Evolutionary conservation across 2,329 filamentous ascomycete genomes (phyloP).

Genomic region (Trichoderma sp.): DNA sequence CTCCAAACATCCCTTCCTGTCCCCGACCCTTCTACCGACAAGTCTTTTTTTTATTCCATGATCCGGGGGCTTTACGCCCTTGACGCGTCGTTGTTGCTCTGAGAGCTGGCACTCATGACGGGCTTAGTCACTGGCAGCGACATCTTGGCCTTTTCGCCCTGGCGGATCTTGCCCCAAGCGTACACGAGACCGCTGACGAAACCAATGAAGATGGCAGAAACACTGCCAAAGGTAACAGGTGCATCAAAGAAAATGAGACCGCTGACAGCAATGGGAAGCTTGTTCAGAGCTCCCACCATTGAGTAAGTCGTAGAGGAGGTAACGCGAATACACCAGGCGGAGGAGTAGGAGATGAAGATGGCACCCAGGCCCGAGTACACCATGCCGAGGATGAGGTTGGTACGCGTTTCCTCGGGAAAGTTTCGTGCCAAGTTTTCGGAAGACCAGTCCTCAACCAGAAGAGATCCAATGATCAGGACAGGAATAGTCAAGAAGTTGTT

Average conservation of each 20-base stretch:
- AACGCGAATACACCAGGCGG: slow-evolving; percentile 96
- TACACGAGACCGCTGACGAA: slow-evolving; percentile 94
- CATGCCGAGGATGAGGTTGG: slow-evolving; percentile 81
- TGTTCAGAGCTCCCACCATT: slow-evolving; percentile 98
- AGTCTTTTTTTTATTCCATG: not conserved
- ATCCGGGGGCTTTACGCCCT: slow-evolving; percentile 40
- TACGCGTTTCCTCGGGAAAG: slow-evolving; percentile 80
- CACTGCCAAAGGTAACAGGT: slow-evolving; percentile 86
- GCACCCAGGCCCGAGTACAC: slow-evolving; percentile 88
- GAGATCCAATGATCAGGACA: slow-evolving; percentile 76
- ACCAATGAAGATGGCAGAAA: slow-evolving; percentile 85
- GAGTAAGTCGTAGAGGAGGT: slow-evolving; percentile 98
- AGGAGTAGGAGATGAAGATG: slow-evolving; percentile 99
- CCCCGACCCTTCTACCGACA: not conserved
- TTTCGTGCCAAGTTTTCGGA: slow-evolving; percentile 76
- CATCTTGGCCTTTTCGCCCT: slow-evolving; percentile 68
- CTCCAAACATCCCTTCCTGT: not conserved
- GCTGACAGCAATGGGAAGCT: slow-evolving; percentile 89
- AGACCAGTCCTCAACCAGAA: slow-evolving; percentile 91
- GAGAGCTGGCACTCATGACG: slow-evolving; percentile 79
- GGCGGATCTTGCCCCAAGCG: slow-evolving; percentile 45
- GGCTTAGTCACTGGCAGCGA: slow-evolving; percentile 61
- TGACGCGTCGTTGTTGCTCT: slow-evolving; percentile 79
- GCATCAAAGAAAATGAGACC: slow-evolving; percentile 95
- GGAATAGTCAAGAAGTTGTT: slow-evolving; percentile 98